These are phyloP conservation scores for Skeletonema potamos DNA, from an alignment of 108 stramenopile species.

Conservation along the genomic window DNA sequence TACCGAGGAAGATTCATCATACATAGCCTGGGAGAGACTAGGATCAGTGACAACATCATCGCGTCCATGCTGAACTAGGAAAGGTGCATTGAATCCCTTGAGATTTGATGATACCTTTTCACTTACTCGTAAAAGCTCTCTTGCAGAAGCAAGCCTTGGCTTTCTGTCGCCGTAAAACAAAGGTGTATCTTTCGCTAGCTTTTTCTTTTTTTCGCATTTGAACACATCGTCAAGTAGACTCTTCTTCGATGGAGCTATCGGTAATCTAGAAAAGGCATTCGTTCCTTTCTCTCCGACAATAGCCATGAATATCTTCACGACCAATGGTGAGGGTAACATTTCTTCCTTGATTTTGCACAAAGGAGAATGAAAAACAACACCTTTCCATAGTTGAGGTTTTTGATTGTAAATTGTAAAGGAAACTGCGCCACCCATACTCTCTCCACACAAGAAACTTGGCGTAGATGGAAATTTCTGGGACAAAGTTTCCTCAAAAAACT, in stretches of 20 bases:
- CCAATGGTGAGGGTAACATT: constrained; percentile 58
- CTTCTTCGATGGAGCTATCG: constrained; percentile 49
- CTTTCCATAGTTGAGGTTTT: constrained; percentile 39
- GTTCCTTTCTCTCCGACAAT: constrained; percentile 48
- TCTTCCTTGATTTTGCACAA: constrained; percentile 66
- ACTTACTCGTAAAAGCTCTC: constrained; percentile 57
- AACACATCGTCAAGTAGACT: constrained; percentile 31
- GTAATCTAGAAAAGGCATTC: constrained; percentile 17
- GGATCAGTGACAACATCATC: constrained; percentile 63
- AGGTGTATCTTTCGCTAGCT: constrained; percentile 16
- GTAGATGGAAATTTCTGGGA: constrained; percentile 33
- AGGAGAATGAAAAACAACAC: constrained; percentile 54
- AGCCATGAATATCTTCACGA: constrained; percentile 39
- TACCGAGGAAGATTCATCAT: constrained; percentile 48
- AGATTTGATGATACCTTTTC: constrained; percentile 44
- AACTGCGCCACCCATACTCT: constrained; percentile 65
- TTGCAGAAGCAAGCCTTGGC: constrained; percentile 56
- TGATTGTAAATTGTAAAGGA: constrained; percentile 46
- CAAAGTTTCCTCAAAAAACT: constrained; percentile 40
- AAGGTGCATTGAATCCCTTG: constrained; percentile 46
- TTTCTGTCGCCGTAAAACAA: constrained; percentile 45
- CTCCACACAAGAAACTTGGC: constrained; percentile 53
- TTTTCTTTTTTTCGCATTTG: constrained; percentile 40
- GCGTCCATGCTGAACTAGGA: constrained; percentile 56
- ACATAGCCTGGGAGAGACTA: constrained; percentile 45